Evolutionary conservation across 2,329 filamentous ascomycete species (phyloP).

Genomic region (Pseudogymnoascus sp.): DNA sequence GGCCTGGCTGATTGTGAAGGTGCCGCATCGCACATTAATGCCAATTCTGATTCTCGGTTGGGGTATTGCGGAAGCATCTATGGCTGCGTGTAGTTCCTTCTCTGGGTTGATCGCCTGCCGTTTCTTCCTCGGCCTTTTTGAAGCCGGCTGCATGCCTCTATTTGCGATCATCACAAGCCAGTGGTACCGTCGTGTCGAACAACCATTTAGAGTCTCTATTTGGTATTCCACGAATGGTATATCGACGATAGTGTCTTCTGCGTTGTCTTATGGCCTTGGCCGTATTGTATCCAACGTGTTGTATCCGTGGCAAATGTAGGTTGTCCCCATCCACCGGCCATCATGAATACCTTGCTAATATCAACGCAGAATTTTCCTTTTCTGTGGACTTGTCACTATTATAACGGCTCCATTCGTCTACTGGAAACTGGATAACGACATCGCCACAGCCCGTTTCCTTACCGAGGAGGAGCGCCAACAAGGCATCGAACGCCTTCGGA

Average conservation of each 20-base stretch:
- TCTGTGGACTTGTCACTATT: slow-evolving; percentile 44
- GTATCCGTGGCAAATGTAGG: slow-evolving; percentile 46
- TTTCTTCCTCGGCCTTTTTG: slow-evolving; percentile 45
- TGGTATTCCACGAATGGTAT: slow-evolving; percentile 53
- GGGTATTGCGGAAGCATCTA: slow-evolving; percentile 38
- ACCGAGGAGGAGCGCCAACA: slow-evolving; percentile 43
- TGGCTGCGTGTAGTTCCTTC: slow-evolving; percentile 44
- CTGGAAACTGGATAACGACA: slow-evolving; percentile 50
- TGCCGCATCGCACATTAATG: slow-evolving; percentile 47
- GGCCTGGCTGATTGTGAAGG: slow-evolving; percentile 44
- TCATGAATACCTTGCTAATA: slow-evolving; percentile 26
- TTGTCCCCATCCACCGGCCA: slow-evolving; percentile 37
- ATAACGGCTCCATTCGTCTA: slow-evolving; percentile 49
- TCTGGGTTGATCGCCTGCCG: slow-evolving; percentile 42
- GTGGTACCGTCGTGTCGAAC: slow-evolving; percentile 50
- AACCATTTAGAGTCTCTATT: slow-evolving; percentile 49
- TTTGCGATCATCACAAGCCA: slow-evolving; percentile 49
- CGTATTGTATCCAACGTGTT: slow-evolving; percentile 47
- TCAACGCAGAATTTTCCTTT: slow-evolving; percentile 30
- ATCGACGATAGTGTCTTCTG: slow-evolving; percentile 43
- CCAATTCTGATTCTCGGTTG: slow-evolving; percentile 33
- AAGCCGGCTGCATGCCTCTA: slow-evolving; percentile 46
- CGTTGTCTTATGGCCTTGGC: slow-evolving; percentile 49
- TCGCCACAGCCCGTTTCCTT: slow-evolving; percentile 51
- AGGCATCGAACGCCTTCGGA: slow-evolving; percentile 44